Conservation (phyloP, 345 rosid genomes). For the Lagerstroemia speciosa region DNA sequence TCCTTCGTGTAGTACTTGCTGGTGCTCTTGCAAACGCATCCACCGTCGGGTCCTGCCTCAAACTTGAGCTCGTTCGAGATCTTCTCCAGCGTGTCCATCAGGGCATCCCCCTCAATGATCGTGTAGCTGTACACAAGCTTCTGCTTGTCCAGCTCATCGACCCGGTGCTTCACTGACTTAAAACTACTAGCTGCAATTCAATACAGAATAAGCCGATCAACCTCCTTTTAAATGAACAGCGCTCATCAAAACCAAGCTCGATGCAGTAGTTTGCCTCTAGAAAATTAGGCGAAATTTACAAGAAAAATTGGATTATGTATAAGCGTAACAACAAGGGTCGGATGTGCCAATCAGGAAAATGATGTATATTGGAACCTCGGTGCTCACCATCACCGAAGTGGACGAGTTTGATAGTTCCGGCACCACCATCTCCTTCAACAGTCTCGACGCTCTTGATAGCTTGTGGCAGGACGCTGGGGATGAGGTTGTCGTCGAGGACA, state of each 20-base stretch:
- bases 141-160: conserved; percentile 9
- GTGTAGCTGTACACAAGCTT: conserved; percentile 3
- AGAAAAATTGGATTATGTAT: too few relatives aligned
- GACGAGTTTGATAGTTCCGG: conserved; percentile 12
- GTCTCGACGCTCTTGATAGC: conserved; percentile 20
- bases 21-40: conserved; percentile 12
- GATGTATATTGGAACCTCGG: too few relatives aligned
- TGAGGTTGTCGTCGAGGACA: conserved; percentile 21
- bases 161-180: conserved; percentile 9
- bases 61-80: conserved; percentile 12
- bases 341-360: background rate
- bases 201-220: background rate
- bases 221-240: background rate
- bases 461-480: conserved; percentile 26
- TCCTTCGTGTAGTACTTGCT: conserved; percentile 17
- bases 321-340: too few relatives aligned
- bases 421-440: conserved; percentile 32
- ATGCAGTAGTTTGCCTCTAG: too few relatives aligned
- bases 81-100: conserved; percentile 9
- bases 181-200: conserved; percentile 4
- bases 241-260: background rate
- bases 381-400: conserved; percentile 1
- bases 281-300: too few relatives aligned
- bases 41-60: conserved; percentile 8
- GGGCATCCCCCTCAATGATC: conserved; percentile 11